Evolutionary conservation across 305 asterid genomes (phyloP).

Genomic region (Ajuga reptans): DNA sequence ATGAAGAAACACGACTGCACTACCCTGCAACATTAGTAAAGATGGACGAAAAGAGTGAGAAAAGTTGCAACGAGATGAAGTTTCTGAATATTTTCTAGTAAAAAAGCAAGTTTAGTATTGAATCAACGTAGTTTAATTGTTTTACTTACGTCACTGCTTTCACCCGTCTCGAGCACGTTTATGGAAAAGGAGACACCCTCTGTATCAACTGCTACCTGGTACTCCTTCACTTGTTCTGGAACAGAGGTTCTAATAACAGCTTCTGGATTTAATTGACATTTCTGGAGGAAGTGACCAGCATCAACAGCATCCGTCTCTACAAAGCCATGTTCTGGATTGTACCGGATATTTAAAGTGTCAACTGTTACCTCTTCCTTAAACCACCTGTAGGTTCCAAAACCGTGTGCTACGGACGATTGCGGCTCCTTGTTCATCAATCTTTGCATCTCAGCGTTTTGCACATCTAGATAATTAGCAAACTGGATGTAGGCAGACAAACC

Average conservation of each 20-base stretch:
- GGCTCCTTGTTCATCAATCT: conserved; percentile 42
- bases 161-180: conserved; percentile 62
- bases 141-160: conserved; percentile 49
- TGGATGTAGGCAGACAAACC: conserved; percentile 80
- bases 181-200: conserved; percentile 45
- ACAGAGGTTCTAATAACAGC: conserved; percentile 40
- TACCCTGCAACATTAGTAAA: conserved; percentile 41
- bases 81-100: neutral
- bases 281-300: conserved; percentile 58
- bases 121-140: neutral
- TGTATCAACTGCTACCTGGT: conserved; percentile 45
- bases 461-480: conserved; percentile 63
- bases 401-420: conserved; percentile 50
- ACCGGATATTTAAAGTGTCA: conserved; percentile 41
- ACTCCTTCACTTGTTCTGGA: conserved; percentile 38
- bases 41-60: neutral
- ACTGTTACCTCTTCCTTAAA: conserved; percentile 60
- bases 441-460: conserved; percentile 51
- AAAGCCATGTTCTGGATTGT: conserved; percentile 38
- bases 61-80: neutral
- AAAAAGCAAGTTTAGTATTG: neutral
- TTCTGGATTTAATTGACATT: conserved; percentile 45
- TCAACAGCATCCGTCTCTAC: conserved; percentile 56
- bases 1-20: conserved; percentile 66
- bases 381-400: conserved; percentile 95